These are phyloP conservation scores for Glycine latifolia DNA, from an alignment of 306 rosid genomes.

Conservation along the genomic window DNA sequence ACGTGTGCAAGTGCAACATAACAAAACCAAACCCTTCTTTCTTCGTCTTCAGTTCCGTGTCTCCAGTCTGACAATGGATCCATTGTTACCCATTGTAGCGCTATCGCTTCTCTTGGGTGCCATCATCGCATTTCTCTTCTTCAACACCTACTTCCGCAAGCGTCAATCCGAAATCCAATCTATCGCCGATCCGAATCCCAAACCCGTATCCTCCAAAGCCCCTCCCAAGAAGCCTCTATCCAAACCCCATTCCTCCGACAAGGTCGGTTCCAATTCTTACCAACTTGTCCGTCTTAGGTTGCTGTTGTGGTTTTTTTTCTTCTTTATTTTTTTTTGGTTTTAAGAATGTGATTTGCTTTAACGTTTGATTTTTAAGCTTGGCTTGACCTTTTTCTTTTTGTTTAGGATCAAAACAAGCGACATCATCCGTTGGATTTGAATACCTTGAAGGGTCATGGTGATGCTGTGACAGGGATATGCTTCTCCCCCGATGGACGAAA, in stretches of 20 bases:
- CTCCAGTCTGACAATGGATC: slow-evolving; percentile 63
- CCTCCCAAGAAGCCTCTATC: slow-evolving; percentile 65
- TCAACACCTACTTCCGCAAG: slow-evolving; percentile 66
- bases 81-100: slow-evolving; percentile 53
- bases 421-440: slow-evolving; percentile 98
- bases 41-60: neutral
- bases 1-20: neutral
- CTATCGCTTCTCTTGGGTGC: slow-evolving; percentile 79
- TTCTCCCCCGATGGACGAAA: slow-evolving; percentile 79
- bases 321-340: slow-evolving; percentile 6
- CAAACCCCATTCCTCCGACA: slow-evolving; percentile 77
- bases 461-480: slow-evolving; percentile 79
- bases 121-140: slow-evolving; percentile 69
- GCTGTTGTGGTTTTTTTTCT: neutral
- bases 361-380: slow-evolving; percentile 18
- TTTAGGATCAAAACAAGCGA: slow-evolving; percentile 86
- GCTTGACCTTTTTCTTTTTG: slow-evolving; percentile 17
- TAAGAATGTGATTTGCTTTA: neutral
- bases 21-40: neutral
- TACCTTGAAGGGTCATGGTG: slow-evolving; percentile 97
- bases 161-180: slow-evolving; percentile 83
- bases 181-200: slow-evolving; percentile 57
- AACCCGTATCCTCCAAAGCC: slow-evolving; percentile 47
- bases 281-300: neutral
- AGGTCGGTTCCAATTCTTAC: slow-evolving; percentile 52